Percentiles rank a stretch among this genome's conserved stretches.
phyloP scores from a whole-genome alignment of 768 basidiomycete genomes.

The Termitomyces sp. region DNA sequence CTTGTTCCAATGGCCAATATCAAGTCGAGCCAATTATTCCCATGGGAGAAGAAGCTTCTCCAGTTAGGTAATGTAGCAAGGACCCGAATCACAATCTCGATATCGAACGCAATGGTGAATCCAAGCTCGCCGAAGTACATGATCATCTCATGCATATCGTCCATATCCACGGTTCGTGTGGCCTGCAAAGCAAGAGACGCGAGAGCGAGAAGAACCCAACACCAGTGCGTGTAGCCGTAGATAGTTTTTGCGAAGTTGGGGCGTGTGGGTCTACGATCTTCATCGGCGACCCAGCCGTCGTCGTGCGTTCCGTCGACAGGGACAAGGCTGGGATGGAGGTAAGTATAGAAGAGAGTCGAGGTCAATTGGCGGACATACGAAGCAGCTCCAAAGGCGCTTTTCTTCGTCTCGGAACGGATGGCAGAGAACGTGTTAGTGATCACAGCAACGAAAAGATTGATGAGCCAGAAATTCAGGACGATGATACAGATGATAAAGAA shows the following conservation, averaged over 20 bases:
- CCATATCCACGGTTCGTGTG: slow-evolving; percentile 52
- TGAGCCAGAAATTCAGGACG: slow-evolving; percentile 90
- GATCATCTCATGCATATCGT: slow-evolving; percentile 38
- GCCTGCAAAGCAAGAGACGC: slow-evolving; percentile 72
- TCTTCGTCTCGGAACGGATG: slow-evolving; percentile 81
- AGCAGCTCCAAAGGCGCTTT: slow-evolving; percentile 88
- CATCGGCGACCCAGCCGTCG: slow-evolving; percentile 54
- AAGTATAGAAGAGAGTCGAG: not conserved
- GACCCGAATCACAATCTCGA: slow-evolving; percentile 81
- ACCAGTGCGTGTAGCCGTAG: slow-evolving; percentile 58
- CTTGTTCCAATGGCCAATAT: slow-evolving; percentile 70
- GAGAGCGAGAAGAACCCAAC: slow-evolving; percentile 76
- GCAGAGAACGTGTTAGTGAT: slow-evolving; percentile 91
- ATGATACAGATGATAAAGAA: slow-evolving; percentile 86
- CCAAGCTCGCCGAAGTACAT: slow-evolving; percentile 67
- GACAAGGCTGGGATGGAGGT: slow-evolving; percentile 21
- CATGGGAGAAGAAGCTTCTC: slow-evolving; percentile 65
- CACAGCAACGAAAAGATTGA: slow-evolving; percentile 94
- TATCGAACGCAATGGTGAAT: slow-evolving; percentile 80
- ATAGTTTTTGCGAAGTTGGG: slow-evolving; percentile 49
- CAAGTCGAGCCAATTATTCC: slow-evolving; percentile 74
- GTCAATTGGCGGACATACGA: slow-evolving; percentile 40
- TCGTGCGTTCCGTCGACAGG: slow-evolving; percentile 52
- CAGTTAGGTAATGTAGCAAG: slow-evolving; percentile 75
- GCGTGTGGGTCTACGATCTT: slow-evolving; percentile 37